Base-by-base conservation (phyloP, 225 moss, liverwort and hornwort genomes). In the Sphagnum contortum region DNA sequence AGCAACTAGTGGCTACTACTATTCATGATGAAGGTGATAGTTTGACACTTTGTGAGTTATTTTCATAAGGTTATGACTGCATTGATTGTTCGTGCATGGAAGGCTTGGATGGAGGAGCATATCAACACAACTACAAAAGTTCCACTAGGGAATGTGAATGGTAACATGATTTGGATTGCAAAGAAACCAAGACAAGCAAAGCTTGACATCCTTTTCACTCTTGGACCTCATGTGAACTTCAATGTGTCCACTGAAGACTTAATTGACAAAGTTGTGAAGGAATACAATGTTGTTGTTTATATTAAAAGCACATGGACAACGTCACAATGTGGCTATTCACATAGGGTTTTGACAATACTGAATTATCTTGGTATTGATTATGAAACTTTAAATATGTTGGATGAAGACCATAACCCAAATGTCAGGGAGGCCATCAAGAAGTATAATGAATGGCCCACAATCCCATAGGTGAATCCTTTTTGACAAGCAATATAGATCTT, bases 401-500 rank as follows among this genome's bases (percentile, higher is more conserved):
- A 98, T 71, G 92, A 93, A n/a, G 61, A 93, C 62, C 80, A 85
- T 71, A 98, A 98, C 65, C 90, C 90, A 61, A 89, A 89, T 45
- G 69, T 86, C 12, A 87, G 90, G 77, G 96, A 93, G 61, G 86
- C 82, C 60, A 89, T 98, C 12, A 98, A 93, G 74, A 71, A 62
- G 9, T 98, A 90, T 69, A 93, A 92, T 57, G 81, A 91, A 44
- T 92, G 96, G 96, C 92, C 96, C 63, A 98, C 92, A 52, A 93
- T 98, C 59, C 96, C 96, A 7, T 92, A 92, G 76, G 84, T 81
- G 48, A 73, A 71, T 64, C 54, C 13, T 29, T 13, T 12, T 4
- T 57, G 56, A 2, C 11, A 57, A 13, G 56, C 4, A 9, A 12
- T 57, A 5, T 57, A 29, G 29, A 29, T 29, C 29, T 29, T 29